Percentiles rank a stretch among this genome's conserved stretches.
phyloP scores from a whole-genome alignment of 176 grass and related monocot species.

The Eleusine indica region DNA sequence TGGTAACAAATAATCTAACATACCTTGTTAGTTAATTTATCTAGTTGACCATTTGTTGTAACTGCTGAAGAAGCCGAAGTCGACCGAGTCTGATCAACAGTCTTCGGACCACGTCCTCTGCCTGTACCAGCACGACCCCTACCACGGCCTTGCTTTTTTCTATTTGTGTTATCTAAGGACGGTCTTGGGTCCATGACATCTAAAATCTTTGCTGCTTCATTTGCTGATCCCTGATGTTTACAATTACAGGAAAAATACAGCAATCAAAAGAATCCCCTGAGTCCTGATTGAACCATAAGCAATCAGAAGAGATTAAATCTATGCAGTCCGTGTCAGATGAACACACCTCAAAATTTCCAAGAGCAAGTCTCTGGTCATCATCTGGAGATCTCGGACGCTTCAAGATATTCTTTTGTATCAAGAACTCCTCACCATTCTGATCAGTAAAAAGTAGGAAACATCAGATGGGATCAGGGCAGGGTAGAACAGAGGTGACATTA shows the following conservation, averaged over 20 bases:
- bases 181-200: slow-evolving; percentile 55
- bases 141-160: slow-evolving; percentile 80
- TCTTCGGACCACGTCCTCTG: slow-evolving; percentile 75
- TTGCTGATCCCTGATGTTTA: slow-evolving; percentile 53
- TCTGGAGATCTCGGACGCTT: slow-evolving; percentile 76
- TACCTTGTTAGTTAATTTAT: slow-evolving; percentile 70
- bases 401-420: slow-evolving; percentile 91
- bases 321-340: slow-evolving; percentile 23
- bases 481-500: neutral
- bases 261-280: slow-evolving; percentile 11
- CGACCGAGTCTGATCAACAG: slow-evolving; percentile 58
- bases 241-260: slow-evolving; percentile 41
- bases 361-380: slow-evolving; percentile 39
- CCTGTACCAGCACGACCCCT: slow-evolving; percentile 76
- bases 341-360: slow-evolving; percentile 69
- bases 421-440: slow-evolving; percentile 76
- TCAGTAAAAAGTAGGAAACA: slow-evolving; percentile 35
- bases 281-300: neutral
- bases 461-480: neutral
- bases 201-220: slow-evolving; percentile 57
- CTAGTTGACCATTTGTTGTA: slow-evolving; percentile 75
- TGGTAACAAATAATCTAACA: slow-evolving; percentile 8
- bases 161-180: slow-evolving; percentile 63
- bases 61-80: slow-evolving; percentile 45
- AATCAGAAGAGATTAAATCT: slow-evolving; percentile 27